phyloP scores from a whole-genome alignment of 1,139 yeast species.

The Barnettozyma hawaiiensis region DNA sequence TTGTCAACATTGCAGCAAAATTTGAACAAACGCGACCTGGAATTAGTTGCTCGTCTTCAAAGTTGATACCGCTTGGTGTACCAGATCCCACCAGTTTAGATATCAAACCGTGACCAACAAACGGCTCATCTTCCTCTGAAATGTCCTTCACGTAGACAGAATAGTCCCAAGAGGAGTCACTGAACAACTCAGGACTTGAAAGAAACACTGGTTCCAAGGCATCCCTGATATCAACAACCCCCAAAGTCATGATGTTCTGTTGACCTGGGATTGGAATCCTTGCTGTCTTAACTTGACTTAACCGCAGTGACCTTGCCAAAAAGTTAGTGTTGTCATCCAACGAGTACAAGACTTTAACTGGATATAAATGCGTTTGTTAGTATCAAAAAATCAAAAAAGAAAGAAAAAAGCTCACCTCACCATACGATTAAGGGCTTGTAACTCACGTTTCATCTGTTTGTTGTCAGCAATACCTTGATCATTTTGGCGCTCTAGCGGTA shows the following conservation, averaged over 20 bases:
- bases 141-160: slow-evolving; percentile 70
- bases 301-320: slow-evolving; percentile 47
- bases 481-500: slow-evolving; percentile 19
- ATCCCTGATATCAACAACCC: slow-evolving; percentile 49
- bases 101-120: slow-evolving; percentile 64
- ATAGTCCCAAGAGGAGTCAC: slow-evolving; percentile 46
- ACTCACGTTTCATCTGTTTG: slow-evolving; percentile 30
- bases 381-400: no score
- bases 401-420: not conserved
- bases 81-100: slow-evolving; percentile 30
- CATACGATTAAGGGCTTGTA: slow-evolving; percentile 28
- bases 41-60: slow-evolving; percentile 34
- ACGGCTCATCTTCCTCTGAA: slow-evolving; percentile 72
- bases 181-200: slow-evolving; percentile 56
- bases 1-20: slow-evolving; percentile 51
- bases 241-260: slow-evolving; percentile 40
- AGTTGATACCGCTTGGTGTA: not conserved
- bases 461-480: slow-evolving; percentile 12
- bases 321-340: slow-evolving; percentile 55
- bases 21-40: slow-evolving; percentile 73
- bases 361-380: slow-evolving; percentile 14
- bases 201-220: slow-evolving; percentile 47
- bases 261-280: slow-evolving; percentile 37
- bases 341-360: slow-evolving; percentile 52
- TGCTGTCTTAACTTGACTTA: slow-evolving; percentile 43